A percentile compares a stretch with the other conserved stretches of the same genome.
These are phyloP conservation scores for Trichoderma cornu-damae DNA, from an alignment of 2,329 filamentous ascomycete genomes.

Conservation along the genomic window DNA sequence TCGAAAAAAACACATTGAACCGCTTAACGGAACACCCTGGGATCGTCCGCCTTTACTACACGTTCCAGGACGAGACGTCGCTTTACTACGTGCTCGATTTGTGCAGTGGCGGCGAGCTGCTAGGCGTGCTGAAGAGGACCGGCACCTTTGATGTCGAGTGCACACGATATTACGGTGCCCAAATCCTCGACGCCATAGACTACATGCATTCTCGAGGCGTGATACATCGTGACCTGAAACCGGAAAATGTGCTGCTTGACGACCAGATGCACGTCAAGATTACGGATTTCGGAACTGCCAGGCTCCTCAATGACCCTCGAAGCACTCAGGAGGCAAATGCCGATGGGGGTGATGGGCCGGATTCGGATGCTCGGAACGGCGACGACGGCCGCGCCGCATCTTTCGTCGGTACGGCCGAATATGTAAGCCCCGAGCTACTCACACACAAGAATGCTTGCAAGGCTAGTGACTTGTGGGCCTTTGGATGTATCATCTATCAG, in stretches of 20 bases:
- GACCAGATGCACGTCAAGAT: slow-evolving; percentile 98
- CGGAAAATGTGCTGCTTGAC: slow-evolving; percentile 92
- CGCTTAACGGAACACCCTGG: slow-evolving; percentile 93
- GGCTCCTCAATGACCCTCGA: slow-evolving; percentile 57
- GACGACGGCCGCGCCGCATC: slow-evolving; percentile 74
- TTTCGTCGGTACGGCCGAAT: slow-evolving; percentile 96
- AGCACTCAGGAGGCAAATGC: slow-evolving; percentile 40
- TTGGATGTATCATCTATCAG: slow-evolving; percentile 97
- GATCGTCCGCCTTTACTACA: slow-evolving; percentile 95
- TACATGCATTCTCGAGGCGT: slow-evolving; percentile 98
- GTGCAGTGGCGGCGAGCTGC: slow-evolving; percentile 83
- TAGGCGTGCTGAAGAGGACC: slow-evolving; percentile 90
- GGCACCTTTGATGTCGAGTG: slow-evolving; percentile 94
- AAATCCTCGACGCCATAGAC: slow-evolving; percentile 92
- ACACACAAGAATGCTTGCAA: slow-evolving; percentile 97
- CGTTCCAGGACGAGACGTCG: slow-evolving; percentile 93
- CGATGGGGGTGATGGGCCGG: slow-evolving; percentile 35
- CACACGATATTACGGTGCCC: slow-evolving; percentile 86
- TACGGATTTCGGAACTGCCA: slow-evolving; percentile 98
- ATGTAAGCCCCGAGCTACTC: slow-evolving; percentile 94
- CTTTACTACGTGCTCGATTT: slow-evolving; percentile 96
- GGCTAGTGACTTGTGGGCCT: slow-evolving; percentile 96
- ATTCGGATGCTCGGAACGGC: slow-evolving; percentile 34
- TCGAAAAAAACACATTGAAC: slow-evolving; percentile 97
- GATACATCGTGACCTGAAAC: slow-evolving; percentile 94